phyloP scores from a whole-genome alignment of 306 rosid species.

The Vigna angularis region DNA sequence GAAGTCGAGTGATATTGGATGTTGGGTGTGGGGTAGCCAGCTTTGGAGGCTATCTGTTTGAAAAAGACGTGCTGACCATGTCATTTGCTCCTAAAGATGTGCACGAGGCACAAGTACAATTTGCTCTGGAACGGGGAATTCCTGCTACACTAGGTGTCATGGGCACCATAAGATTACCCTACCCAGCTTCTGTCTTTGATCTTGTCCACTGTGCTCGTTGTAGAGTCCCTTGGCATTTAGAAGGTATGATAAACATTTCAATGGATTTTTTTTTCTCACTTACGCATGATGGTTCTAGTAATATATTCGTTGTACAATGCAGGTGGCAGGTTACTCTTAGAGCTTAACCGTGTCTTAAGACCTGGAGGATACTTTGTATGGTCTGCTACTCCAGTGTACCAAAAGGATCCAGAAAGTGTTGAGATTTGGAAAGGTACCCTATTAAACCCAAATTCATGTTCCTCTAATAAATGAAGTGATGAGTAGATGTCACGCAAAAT shows the following conservation, averaged over 20 bases:
- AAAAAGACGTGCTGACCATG: conserved; percentile 82
- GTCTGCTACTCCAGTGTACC: conserved; percentile 96
- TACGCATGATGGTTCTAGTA: conserved; percentile 23
- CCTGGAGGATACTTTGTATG: conserved; percentile 96
- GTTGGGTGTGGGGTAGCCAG: conserved; percentile 97
- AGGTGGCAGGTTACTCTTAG: conserved; percentile 89
- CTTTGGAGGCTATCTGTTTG: conserved; percentile 83
- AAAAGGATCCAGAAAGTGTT: conserved; percentile 69
- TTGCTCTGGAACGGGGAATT: conserved; percentile 91
- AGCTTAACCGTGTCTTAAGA: conserved; percentile 83
- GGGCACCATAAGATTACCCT: conserved; percentile 83
- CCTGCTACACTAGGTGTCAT: conserved; percentile 85
- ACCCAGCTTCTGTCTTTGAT: conserved; percentile 82
- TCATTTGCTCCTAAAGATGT: conserved; percentile 94
- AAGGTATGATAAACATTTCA: conserved; percentile 55
- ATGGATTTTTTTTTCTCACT: conserved; percentile 1
- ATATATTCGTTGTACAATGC: conserved; percentile 40
- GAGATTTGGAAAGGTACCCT: conserved; percentile 82
- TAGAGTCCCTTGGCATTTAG: conserved; percentile 96
- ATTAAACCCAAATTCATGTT: conserved; percentile 21
- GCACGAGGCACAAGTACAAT: conserved; percentile 92
- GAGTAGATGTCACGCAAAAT: conserved; percentile 26
- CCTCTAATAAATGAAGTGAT: conserved; percentile 9
- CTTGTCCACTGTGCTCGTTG: conserved; percentile 92
- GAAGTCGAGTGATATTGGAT: conserved; percentile 82